phyloP scores from a whole-genome alignment of 352 stramenopile species.

The Globisporangium polare region DNA sequence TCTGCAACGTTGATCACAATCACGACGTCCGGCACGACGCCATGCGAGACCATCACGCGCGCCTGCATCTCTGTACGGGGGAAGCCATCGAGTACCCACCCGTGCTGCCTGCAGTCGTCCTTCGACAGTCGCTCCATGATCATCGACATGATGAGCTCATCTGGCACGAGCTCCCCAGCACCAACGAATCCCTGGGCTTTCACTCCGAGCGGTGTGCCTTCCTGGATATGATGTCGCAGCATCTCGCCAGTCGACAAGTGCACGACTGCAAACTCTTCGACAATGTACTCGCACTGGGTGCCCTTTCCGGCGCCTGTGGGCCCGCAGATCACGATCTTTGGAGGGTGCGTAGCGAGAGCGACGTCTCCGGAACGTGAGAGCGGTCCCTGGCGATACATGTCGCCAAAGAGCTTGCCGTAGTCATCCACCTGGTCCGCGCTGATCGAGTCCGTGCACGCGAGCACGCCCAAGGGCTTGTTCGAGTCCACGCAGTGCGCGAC shows the following conservation, averaged over 20 bases:
- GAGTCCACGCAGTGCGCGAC: conserved; percentile 37
- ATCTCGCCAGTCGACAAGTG: conserved; percentile 93
- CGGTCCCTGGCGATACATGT: conserved; percentile 47
- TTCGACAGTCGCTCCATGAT: conserved; percentile 75
- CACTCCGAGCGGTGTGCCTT: conserved; percentile 41
- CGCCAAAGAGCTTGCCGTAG: conserved; percentile 58
- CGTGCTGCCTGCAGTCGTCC: conserved; percentile 80
- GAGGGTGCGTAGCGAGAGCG: conserved; percentile 16
- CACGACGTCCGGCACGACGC: conserved; percentile 85
- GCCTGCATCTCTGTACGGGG: conserved; percentile 91
- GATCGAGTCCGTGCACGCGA: conserved; percentile 52
- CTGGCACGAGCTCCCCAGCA: conserved; percentile 85
- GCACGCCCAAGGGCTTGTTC: conserved; percentile 27
- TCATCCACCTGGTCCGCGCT: conserved; percentile 33
- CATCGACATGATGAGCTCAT: conserved; percentile 91
- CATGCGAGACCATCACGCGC: conserved; percentile 72
- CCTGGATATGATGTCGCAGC: conserved; percentile 83
- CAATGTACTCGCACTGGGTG: conserved; percentile 92
- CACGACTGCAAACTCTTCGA: conserved; percentile 85
- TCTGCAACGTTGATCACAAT: conserved; percentile 91
- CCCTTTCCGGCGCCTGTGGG: conserved; percentile 93
- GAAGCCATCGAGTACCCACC: conserved; percentile 95
- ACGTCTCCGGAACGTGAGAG: conserved; percentile 8
- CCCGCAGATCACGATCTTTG: conserved; percentile 86
- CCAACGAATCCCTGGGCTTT: conserved; percentile 89